phyloP scores from a whole-genome alignment of 2,329 filamentous ascomycete genomes.

The Sarocladium strictum region DNA sequence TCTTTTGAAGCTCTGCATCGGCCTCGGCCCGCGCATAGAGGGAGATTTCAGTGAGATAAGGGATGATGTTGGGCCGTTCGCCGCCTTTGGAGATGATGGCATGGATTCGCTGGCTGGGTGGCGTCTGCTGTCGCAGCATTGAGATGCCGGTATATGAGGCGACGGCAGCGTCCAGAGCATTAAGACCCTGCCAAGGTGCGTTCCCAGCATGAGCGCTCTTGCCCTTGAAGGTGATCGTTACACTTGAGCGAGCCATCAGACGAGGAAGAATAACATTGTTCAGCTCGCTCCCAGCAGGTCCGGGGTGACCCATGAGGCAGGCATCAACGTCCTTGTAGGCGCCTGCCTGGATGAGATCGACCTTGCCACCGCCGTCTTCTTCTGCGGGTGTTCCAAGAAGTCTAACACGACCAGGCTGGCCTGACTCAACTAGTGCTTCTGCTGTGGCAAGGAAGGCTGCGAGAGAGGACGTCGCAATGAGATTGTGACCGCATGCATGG shows the following conservation, averaged over 20 bases:
- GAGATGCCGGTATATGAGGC: conserved; percentile 33
- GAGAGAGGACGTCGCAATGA: conserved; percentile 23
- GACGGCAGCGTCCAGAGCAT: conserved; percentile 44
- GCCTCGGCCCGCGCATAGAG: background rate
- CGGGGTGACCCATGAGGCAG: conserved; percentile 9
- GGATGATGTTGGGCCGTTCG: conserved; percentile 21
- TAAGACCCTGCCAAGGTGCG: conserved; percentile 43
- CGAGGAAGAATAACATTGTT: conserved; percentile 12
- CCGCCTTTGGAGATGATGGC: conserved; percentile 37
- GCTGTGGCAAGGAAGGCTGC: conserved; percentile 26
- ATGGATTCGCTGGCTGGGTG: conserved; percentile 42
- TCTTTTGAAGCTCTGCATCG: conserved; percentile 12
- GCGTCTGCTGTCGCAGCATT: conserved; percentile 43
- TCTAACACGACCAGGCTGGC: conserved; percentile 26
- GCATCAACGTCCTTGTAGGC: conserved; percentile 19
- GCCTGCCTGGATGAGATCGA: conserved; percentile 30
- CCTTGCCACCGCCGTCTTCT: conserved; percentile 36
- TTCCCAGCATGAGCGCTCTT: conserved; percentile 40
- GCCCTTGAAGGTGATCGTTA: conserved; percentile 29
- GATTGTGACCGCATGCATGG: conserved; percentile 29
- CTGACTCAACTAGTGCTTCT: conserved; percentile 21
- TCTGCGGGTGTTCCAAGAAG: conserved; percentile 36
- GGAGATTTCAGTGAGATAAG: conserved; percentile 43
- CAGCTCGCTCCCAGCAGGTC: conserved; percentile 7
- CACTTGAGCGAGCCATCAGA: conserved; percentile 6